phyloP scores from a whole-genome alignment of 78 protist species.

The Tieghemostelium lacteum region DNA sequence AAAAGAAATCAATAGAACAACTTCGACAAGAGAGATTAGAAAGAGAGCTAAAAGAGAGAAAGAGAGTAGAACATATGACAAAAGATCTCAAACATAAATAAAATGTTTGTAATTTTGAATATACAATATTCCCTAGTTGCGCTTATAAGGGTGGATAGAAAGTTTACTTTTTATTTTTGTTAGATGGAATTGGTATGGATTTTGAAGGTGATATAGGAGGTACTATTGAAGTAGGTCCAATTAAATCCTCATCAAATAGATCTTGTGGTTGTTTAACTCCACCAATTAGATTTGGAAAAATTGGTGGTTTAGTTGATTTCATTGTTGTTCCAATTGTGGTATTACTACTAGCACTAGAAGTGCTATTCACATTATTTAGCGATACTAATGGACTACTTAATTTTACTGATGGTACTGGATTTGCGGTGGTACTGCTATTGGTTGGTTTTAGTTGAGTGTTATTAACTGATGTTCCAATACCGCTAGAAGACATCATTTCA shows the following conservation, averaged over 20 bases:
- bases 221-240: not conserved
- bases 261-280: not conserved
- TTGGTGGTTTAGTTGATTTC: constrained; percentile 6
- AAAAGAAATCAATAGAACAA: constrained; percentile 34
- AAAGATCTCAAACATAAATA: not conserved
- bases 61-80: constrained; percentile 2
- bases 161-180: too few relatives aligned
- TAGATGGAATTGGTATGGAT: constrained; percentile 1
- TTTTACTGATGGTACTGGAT: not conserved
- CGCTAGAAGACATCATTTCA: not conserved
- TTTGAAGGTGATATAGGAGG: not conserved
- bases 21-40: constrained; percentile 56
- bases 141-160: too few relatives aligned
- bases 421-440: not conserved
- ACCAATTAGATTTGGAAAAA: not conserved
- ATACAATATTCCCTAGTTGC: too few relatives aligned
- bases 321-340: too few relatives aligned
- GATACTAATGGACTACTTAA: not conserved
- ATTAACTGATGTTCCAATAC: not conserved
- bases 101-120: too few relatives aligned
- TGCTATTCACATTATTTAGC: not conserved
- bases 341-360: not conserved
- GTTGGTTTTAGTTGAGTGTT: not conserved
- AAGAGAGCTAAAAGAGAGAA: constrained; percentile 70
- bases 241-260: not conserved